Percentiles rank a stretch among this genome's conserved stretches.
Evolutionary conservation across 2,329 filamentous ascomycete species (phyloP).

Genomic region (Ceratocystis alfenasii): DNA sequence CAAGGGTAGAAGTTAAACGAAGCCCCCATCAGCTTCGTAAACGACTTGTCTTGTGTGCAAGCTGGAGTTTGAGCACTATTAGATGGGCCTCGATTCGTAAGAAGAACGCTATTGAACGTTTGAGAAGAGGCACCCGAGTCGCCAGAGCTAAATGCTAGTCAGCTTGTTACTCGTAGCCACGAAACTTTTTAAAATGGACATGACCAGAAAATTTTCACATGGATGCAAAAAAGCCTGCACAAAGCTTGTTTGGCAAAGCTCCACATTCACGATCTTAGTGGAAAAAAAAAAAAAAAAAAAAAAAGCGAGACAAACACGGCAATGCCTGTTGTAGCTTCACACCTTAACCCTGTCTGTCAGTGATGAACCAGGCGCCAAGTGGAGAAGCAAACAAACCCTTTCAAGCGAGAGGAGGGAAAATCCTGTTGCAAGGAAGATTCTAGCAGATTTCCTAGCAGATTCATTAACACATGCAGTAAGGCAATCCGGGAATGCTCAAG

Average conservation of each 20-base stretch:
- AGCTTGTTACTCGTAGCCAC: no score
- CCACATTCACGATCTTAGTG: not conserved
- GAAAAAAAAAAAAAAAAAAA: not conserved
- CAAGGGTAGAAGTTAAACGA: no score
- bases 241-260: not conserved
- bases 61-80: not conserved
- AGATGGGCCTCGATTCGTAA: not conserved
- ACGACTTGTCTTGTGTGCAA: no score
- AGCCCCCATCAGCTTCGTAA: no score
- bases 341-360: not conserved
- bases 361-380: not conserved
- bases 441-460: not conserved
- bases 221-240: not conserved
- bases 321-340: not conserved
- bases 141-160: no score
- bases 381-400: not conserved
- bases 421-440: not conserved
- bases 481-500: not conserved
- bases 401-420: not conserved
- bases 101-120: not conserved
- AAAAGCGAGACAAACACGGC: no score
- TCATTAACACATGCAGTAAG: not conserved
- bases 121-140: no score
- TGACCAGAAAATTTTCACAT: constrained; percentile 2
- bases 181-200: not conserved